These are phyloP conservation scores for Beauveria pseudobassiana DNA, from an alignment of 2,329 filamentous ascomycete species.

Conservation along the genomic window DNA sequence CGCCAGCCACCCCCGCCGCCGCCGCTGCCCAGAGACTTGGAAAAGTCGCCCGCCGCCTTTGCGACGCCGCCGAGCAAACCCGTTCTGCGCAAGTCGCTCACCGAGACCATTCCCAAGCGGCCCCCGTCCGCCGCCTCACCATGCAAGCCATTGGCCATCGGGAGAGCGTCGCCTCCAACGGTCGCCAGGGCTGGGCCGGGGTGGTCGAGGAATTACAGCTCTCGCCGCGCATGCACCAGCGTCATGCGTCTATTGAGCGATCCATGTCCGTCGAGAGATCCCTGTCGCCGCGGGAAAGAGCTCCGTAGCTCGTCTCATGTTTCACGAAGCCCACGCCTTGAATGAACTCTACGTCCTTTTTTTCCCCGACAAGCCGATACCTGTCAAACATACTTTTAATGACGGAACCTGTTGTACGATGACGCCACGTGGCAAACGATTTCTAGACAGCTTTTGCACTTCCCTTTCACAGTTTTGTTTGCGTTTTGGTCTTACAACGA, in stretches of 20 bases:
- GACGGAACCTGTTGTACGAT: background rate
- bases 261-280: conserved; percentile 47
- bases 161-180: conserved; percentile 37
- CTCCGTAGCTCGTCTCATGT: background rate
- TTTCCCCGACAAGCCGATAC: background rate
- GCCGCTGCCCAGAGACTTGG: conserved; percentile 23
- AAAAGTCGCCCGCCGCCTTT: conserved; percentile 25
- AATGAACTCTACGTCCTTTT: background rate
- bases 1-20: conserved; percentile 26
- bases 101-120: conserved; percentile 36
- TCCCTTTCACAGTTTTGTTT: background rate
- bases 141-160: conserved; percentile 47
- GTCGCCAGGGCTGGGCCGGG: conserved; percentile 52
- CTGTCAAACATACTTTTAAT: conserved; percentile 1
- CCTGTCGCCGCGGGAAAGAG: background rate
- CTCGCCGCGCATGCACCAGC: conserved; percentile 52
- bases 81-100: conserved; percentile 32
- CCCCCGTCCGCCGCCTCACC: conserved; percentile 44
- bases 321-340: background rate
- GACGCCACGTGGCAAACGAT: background rate
- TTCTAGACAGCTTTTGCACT: background rate
- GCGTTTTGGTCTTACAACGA: background rate
- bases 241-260: conserved; percentile 55
- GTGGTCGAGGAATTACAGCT: conserved; percentile 56
- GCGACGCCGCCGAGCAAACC: conserved; percentile 23